Percentiles rank a stretch among this genome's conserved stretches.
These are phyloP conservation scores for Pythium folliculosum DNA, from an alignment of 352 stramenopile species.

Conservation along the genomic window DNA sequence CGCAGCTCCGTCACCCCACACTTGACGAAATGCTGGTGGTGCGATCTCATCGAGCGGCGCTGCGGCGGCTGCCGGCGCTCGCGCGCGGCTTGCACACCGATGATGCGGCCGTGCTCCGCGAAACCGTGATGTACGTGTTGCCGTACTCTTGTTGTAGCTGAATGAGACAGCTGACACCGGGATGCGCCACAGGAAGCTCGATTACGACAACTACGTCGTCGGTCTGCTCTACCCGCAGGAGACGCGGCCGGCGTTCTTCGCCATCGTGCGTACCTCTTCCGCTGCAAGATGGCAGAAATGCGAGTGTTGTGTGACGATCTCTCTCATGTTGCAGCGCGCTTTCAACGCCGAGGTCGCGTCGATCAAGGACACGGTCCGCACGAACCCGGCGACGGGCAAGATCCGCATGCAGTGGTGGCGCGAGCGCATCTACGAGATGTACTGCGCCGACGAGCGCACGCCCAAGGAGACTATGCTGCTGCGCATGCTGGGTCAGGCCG, in stretches of 20 bases:
- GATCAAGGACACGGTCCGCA: slow-evolving; percentile 88
- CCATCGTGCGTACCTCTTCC: slow-evolving; percentile 62
- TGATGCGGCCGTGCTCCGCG: slow-evolving; percentile 38
- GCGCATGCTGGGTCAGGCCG: slow-evolving; percentile 57
- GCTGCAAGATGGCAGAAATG: not conserved
- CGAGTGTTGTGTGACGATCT: slow-evolving; percentile 2
- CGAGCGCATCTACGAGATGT: slow-evolving; percentile 78
- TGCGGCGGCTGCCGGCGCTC: slow-evolving; percentile 10
- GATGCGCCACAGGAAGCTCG: slow-evolving; percentile 55
- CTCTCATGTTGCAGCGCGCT: slow-evolving; percentile 50
- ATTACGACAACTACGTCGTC: slow-evolving; percentile 86
- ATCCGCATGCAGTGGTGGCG: slow-evolving; percentile 94
- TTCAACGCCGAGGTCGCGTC: slow-evolving; percentile 90
- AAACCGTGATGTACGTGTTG: slow-evolving; percentile 41
- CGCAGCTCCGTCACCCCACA: not conserved
- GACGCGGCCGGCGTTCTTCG: slow-evolving; percentile 72
- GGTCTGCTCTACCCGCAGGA: slow-evolving; percentile 69
- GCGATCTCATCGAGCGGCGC: slow-evolving; percentile 16
- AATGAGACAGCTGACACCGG: not conserved
- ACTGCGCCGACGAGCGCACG: slow-evolving; percentile 29
- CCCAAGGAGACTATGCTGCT: slow-evolving; percentile 66
- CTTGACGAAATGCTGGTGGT: slow-evolving; percentile 32
- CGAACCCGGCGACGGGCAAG: slow-evolving; percentile 82
- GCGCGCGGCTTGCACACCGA: slow-evolving; percentile 30
- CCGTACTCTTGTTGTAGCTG: not conserved